A percentile compares a stretch with the other conserved stretches of the same genome.
Conservation (phyloP, 1,139 yeast species). For the Pichia sp. region DNA sequence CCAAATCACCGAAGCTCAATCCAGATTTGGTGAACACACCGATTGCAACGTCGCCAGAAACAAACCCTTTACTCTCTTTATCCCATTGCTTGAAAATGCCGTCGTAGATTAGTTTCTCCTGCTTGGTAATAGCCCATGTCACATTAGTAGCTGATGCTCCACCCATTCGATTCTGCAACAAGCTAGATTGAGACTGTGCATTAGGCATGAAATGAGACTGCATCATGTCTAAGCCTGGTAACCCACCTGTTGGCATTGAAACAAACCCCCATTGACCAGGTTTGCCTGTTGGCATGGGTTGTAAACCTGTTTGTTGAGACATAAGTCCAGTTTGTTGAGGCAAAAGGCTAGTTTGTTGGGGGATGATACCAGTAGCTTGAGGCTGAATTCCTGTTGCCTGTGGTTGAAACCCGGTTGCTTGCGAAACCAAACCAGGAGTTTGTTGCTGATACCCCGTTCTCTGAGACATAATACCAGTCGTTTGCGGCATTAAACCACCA, state of each 20-base stretch:
- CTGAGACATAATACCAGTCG: conserved; percentile 36
- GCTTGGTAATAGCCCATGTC: conserved; percentile 74
- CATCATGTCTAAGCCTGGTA: conserved; percentile 74
- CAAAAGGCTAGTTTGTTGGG: conserved; percentile 18
- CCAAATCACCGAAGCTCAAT: conserved; percentile 76
- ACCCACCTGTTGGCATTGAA: conserved; percentile 66
- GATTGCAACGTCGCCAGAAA: conserved; percentile 81
- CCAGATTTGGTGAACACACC: conserved; percentile 89
- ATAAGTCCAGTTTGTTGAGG: conserved; percentile 34
- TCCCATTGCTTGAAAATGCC: conserved; percentile 90
- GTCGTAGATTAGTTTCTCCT: conserved; percentile 83
- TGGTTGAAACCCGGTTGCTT: conserved; percentile 20
- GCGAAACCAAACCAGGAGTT: conserved; percentile 23
- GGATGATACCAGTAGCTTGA: conserved; percentile 30
- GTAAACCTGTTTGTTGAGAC: conserved; percentile 35
- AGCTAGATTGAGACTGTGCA: conserved; percentile 37
- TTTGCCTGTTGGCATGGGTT: conserved; percentile 59
- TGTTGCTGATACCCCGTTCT: conserved; percentile 36
- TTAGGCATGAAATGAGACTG: conserved; percentile 74
- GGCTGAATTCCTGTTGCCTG: conserved; percentile 29
- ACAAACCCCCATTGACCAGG: conserved; percentile 86
- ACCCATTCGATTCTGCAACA: conserved; percentile 51
- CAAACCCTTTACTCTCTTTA: conserved; percentile 56
- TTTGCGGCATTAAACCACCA: conserved; percentile 37
- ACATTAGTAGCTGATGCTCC: conserved; percentile 48